These are phyloP conservation scores for Pestalotiopsis sp. DNA, from an alignment of 2,329 filamentous ascomycete genomes.

Conservation along the genomic window DNA sequence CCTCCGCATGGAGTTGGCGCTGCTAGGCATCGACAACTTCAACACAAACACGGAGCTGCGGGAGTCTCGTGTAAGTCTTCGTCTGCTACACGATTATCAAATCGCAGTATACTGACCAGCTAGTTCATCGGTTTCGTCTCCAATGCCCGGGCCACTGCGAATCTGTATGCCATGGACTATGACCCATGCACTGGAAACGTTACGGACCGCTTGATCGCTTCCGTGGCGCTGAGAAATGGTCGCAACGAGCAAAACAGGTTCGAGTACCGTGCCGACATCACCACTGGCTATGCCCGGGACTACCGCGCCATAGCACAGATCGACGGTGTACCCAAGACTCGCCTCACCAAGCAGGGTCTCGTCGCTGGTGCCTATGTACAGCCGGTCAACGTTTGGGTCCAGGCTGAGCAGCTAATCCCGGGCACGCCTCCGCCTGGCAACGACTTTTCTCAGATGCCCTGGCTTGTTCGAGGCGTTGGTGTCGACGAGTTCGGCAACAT, in stretches of 20 bases:
- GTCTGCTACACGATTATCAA: not conserved
- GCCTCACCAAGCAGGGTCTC: conserved; percentile 37
- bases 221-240: conserved; percentile 33
- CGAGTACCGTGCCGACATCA: conserved; percentile 36
- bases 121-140: conserved; percentile 38
- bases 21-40: conserved; percentile 38
- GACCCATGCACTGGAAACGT: conserved; percentile 38
- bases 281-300: conserved; percentile 36
- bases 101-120: not conserved
- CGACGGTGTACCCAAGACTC: conserved; percentile 32
- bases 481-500: conserved; percentile 36
- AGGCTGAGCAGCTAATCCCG: conserved; percentile 38
- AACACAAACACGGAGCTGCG: conserved; percentile 37
- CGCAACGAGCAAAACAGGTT: conserved; percentile 39
- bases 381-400: conserved; percentile 40
- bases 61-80: conserved; percentile 36
- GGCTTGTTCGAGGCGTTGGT: conserved; percentile 38
- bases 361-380: conserved; percentile 37
- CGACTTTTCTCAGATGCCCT: conserved; percentile 39
- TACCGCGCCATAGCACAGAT: conserved; percentile 37
- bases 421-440: conserved; percentile 36
- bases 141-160: conserved; percentile 34
- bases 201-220: conserved; percentile 37
- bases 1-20: conserved; percentile 37
- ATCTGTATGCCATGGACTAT: conserved; percentile 38